Evolutionary conservation across 805 yeast genomes (phyloP).

Genomic region (Naumovozyma baii): DNA sequence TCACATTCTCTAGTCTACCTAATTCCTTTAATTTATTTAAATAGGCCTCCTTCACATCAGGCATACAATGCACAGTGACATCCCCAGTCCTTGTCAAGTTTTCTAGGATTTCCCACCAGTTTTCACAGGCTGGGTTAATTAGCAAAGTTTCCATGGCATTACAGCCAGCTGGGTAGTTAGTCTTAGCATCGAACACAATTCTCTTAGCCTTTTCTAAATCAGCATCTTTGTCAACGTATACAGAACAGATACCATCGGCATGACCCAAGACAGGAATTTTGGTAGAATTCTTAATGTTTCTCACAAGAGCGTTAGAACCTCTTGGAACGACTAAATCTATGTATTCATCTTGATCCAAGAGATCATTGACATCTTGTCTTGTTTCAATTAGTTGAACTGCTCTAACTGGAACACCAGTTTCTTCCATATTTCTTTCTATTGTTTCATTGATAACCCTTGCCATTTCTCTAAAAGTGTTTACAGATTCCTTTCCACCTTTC

Average conservation of each 20-base stretch:
- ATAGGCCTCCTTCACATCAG: constrained; percentile 34
- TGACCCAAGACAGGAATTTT: constrained; percentile 97
- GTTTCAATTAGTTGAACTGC: constrained; percentile 84
- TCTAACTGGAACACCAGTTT: constrained; percentile 66
- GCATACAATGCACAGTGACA: constrained; percentile 63
- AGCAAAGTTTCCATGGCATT: constrained; percentile 88
- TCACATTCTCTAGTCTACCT: constrained; percentile 10
- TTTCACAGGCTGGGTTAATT: constrained; percentile 34
- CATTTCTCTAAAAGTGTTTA: constrained; percentile 75
- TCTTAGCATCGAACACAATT: constrained; percentile 77
- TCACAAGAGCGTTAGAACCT: constrained; percentile 90
- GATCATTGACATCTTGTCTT: constrained; percentile 80
- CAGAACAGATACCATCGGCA: constrained; percentile 95
- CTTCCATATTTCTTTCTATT: constrained; percentile 31
- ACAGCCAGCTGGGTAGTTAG: constrained; percentile 98
- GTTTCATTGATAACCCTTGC: constrained; percentile 58
- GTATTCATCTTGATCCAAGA: constrained; percentile 74
- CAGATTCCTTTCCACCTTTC: constrained; percentile 94
- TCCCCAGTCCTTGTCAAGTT: constrained; percentile 44
- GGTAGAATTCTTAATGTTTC: constrained; percentile 74
- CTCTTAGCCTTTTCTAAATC: constrained; percentile 68
- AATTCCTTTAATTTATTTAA: constrained; percentile 14
- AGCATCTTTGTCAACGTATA: constrained; percentile 70
- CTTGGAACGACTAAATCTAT: constrained; percentile 95
- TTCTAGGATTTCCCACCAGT: constrained; percentile 33